Evolutionary conservation across 208 protist species (phyloP).

Genomic region (Angomonas ambiguus): DNA sequence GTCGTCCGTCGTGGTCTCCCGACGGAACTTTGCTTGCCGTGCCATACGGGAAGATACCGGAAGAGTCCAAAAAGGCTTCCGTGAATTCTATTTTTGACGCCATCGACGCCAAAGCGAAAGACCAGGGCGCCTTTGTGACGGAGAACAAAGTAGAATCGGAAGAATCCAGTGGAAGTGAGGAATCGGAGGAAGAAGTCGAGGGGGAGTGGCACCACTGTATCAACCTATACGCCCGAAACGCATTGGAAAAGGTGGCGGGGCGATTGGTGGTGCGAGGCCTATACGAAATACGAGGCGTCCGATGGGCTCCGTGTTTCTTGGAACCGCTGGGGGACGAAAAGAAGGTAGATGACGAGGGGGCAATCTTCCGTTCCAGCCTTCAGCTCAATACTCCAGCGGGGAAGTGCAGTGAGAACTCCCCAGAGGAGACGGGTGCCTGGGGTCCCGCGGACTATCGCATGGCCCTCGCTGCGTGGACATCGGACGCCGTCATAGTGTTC

Average conservation of each 20-base stretch:
- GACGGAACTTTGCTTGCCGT: conserved; percentile 74
- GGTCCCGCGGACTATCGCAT: conserved; percentile 79
- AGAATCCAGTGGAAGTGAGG: neutral
- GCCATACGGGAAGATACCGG: conserved; percentile 63
- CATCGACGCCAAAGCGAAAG: conserved; percentile 1
- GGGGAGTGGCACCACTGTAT: conserved; percentile 75
- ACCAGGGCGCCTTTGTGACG: no score
- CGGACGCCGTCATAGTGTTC: conserved; percentile 82
- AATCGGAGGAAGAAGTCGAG: conserved; percentile 18
- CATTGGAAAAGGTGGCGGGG: conserved; percentile 49
- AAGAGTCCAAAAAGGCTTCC: neutral
- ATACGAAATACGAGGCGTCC: conserved; percentile 70
- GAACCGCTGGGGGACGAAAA: conserved; percentile 27
- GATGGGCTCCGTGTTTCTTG: conserved; percentile 81
- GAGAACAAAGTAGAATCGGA: conserved; percentile 3
- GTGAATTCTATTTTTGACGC: conserved; percentile 6
- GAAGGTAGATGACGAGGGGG: neutral
- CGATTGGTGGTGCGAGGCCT: conserved; percentile 58
- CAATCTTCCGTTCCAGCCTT: neutral
- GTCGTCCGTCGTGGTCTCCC: conserved; percentile 74
- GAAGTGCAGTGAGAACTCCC: neutral
- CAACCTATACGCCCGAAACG: conserved; percentile 67
- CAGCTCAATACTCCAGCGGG: conserved; percentile 7
- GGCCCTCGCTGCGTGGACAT: conserved; percentile 80
- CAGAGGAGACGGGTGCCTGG: conserved; percentile 39